Evolutionary conservation across 176 grass and related monocot genomes (phyloP).

Genomic region (Dactylis glomerata): DNA sequence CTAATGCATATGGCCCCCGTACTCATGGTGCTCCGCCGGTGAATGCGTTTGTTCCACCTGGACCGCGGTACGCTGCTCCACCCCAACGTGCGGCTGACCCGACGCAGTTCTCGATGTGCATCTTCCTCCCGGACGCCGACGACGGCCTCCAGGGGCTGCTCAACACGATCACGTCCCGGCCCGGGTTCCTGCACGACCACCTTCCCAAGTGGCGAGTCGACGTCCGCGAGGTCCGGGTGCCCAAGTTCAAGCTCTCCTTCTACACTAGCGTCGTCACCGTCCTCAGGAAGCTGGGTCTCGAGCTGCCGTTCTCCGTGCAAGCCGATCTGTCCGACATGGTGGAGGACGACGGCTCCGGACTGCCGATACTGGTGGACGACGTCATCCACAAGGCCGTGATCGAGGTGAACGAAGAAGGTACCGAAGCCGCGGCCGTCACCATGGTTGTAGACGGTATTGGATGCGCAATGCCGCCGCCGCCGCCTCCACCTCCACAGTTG

Average conservation of each 20-base stretch:
- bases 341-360: conserved; percentile 4
- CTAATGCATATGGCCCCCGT: background rate
- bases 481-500: background rate
- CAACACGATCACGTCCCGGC: background rate
- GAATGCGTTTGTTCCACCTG: background rate
- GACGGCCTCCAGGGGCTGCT: conserved; percentile 1
- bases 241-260: conserved; percentile 22
- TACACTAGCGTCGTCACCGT: background rate
- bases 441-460: background rate
- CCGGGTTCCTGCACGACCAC: background rate
- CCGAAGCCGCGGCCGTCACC: background rate
- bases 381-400: background rate
- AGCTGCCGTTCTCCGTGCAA: background rate
- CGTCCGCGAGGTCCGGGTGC: background rate
- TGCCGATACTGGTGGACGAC: background rate
- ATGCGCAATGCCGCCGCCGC: background rate
- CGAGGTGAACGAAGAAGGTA: background rate
- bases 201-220: background rate
- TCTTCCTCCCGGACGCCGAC: conserved; percentile 14
- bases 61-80: background rate
- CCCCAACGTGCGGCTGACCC: background rate
- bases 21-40: background rate
- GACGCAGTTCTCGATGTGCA: conserved; percentile 23
- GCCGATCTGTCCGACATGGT: background rate
- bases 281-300: background rate